These are phyloP conservation scores for Hansenula sp. DNA, from an alignment of 1,139 yeast species.

Conservation along the genomic window DNA sequence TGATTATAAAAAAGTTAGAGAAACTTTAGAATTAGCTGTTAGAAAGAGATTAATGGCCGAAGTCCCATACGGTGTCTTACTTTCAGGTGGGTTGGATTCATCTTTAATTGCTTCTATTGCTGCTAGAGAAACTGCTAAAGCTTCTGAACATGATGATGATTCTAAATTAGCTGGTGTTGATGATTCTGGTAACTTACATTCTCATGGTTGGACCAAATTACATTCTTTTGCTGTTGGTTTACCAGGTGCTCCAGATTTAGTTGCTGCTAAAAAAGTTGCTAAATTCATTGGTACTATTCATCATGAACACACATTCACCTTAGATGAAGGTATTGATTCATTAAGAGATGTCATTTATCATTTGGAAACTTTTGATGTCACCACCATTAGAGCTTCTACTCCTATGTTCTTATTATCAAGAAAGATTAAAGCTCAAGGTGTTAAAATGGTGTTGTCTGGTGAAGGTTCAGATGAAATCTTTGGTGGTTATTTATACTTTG, in stretches of 20 bases:
- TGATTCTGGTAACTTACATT: slow-evolving; percentile 74
- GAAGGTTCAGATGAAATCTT: slow-evolving; percentile 99
- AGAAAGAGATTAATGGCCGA: slow-evolving; percentile 99
- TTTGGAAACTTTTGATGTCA: slow-evolving; percentile 96
- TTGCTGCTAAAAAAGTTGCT: slow-evolving; percentile 97
- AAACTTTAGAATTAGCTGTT: slow-evolving; percentile 85
- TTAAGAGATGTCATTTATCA: slow-evolving; percentile 91
- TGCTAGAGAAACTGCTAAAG: slow-evolving; percentile 88
- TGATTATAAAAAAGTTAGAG: slow-evolving; percentile 69
- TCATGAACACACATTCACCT: slow-evolving; percentile 95
- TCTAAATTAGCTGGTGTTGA: slow-evolving; percentile 88
- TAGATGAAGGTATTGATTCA: slow-evolving; percentile 95
- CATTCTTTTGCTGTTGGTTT: slow-evolving; percentile 97
- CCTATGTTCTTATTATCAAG: slow-evolving; percentile 97
- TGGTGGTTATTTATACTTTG: slow-evolving; percentile 97
- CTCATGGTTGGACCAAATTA: slow-evolving; percentile 76
- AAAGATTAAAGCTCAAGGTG: slow-evolving; percentile 98
- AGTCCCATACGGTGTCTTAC: slow-evolving; percentile 94
- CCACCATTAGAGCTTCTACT: slow-evolving; percentile 97
- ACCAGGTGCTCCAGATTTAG: slow-evolving; percentile 95
- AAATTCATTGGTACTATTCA: slow-evolving; percentile 92
- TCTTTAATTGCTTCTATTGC: slow-evolving; percentile 96
- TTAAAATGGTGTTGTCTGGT: slow-evolving; percentile 97
- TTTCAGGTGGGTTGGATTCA: slow-evolving; percentile 96
- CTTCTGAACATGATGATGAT: slow-evolving; percentile 46